Conservation (phyloP, 148 eudicot species). For the Camellia granthamiana region DNA sequence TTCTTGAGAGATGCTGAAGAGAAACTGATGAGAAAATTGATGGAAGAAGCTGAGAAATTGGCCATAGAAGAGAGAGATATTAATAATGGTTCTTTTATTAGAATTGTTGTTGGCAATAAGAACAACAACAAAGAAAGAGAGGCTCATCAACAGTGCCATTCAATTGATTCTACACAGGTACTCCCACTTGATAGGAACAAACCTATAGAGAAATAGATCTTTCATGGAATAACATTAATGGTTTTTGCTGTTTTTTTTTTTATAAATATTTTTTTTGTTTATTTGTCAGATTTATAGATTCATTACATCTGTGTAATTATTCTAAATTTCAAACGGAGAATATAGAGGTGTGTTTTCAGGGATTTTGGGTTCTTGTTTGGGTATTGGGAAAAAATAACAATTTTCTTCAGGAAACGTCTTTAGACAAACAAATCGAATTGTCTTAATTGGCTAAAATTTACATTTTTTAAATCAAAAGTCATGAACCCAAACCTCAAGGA, state of each 20-base stretch:
- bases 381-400: not conserved
- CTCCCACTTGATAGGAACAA: constrained; percentile 39
- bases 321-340: constrained; percentile 8
- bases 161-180: constrained; percentile 43
- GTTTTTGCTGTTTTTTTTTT: not conserved
- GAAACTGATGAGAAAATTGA: constrained; percentile 55
- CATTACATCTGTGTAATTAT: constrained; percentile 5
- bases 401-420: not conserved
- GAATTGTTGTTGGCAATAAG: constrained; percentile 24
- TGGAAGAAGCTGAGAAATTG: constrained; percentile 66
- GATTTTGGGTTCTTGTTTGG: not conserved
- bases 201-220: constrained; percentile 11
- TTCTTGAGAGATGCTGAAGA: constrained; percentile 96
- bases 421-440: no score
- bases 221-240: not conserved
- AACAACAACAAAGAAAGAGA: constrained; percentile 20
- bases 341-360: not conserved
- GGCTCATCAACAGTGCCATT: constrained; percentile 5
- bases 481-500: no score
- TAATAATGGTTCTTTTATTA: constrained; percentile 23
- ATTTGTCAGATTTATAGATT: not conserved
- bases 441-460: no score
- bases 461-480: no score
- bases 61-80: constrained; percentile 26
- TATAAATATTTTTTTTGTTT: not conserved